Conservation (phyloP, 2,329 filamentous ascomycete species). For the Cadophora sp. region DNA sequence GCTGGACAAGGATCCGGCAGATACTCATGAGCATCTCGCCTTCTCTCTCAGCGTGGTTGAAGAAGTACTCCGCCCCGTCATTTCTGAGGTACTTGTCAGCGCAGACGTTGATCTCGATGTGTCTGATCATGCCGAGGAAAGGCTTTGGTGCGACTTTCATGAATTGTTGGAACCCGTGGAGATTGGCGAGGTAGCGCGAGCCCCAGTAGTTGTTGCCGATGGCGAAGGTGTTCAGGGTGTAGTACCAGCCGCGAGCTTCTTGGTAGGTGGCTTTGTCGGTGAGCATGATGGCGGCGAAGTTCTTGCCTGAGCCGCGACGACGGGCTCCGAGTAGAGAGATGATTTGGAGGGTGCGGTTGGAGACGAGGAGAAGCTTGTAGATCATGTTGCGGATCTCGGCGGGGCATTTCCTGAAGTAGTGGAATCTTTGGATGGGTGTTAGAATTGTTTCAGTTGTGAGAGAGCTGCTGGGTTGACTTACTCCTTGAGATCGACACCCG, state of each 20-base stretch:
- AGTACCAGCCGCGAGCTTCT: neutral
- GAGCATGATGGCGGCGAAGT: neutral
- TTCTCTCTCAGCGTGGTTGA: neutral
- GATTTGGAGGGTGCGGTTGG: neutral
- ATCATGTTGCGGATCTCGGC: slow-evolving; percentile 9
- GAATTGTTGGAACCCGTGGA: neutral
- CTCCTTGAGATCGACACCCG: neutral
- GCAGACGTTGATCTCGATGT: slow-evolving; percentile 5
- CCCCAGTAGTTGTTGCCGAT: slow-evolving; percentile 3
- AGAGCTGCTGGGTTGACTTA: neutral
- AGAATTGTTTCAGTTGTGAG: neutral
- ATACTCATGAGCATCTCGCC: neutral
- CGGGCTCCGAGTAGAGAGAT: neutral
- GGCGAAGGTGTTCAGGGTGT: slow-evolving; percentile 3
- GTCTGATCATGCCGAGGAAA: neutral
- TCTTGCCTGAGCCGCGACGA: neutral
- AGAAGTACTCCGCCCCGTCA: neutral
- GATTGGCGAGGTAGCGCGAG: neutral
- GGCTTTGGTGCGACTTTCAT: neutral
- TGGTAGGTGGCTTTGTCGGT: neutral
- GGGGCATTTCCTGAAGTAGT: neutral
- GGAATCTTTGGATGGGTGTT: neutral
- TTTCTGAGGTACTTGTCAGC: neutral
- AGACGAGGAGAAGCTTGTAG: neutral
- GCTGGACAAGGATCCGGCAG: neutral